phyloP scores from a whole-genome alignment of 345 rosid genomes.

The Luvunga scandens region DNA sequence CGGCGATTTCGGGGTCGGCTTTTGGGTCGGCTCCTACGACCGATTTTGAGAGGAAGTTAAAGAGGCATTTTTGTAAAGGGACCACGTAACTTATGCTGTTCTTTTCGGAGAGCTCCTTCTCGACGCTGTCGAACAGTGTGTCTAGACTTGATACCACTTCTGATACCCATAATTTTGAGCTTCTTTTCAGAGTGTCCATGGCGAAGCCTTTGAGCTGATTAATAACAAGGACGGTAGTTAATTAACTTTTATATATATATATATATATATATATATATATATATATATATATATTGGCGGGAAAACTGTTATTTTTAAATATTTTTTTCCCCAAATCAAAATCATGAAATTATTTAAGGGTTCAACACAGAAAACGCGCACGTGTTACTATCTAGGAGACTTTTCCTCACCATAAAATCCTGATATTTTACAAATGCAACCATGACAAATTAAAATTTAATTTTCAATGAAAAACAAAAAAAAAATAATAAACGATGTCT shows the following conservation, averaged over 20 bases:
- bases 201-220: slow-evolving; percentile 55
- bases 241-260: neutral
- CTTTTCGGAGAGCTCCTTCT: slow-evolving; percentile 37
- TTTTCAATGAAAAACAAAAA: neutral
- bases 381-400: no score
- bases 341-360: no score
- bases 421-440: neutral
- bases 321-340: neutral
- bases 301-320: neutral
- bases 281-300: neutral
- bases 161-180: slow-evolving; percentile 60
- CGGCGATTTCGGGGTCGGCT: slow-evolving; percentile 35
- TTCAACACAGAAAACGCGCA: no score
- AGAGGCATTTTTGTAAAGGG: slow-evolving; percentile 55
- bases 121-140: slow-evolving; percentile 54
- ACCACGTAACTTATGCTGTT: slow-evolving; percentile 33
- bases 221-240: neutral
- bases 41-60: slow-evolving; percentile 57
- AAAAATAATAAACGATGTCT: no score
- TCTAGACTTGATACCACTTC: slow-evolving; percentile 52
- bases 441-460: neutral
- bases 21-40: slow-evolving; percentile 66
- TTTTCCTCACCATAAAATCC: no score
- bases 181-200: slow-evolving; percentile 53
- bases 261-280: no score